Evolutionary conservation across 2,329 filamentous ascomycete species (phyloP).

Genomic region (Beauveria bassiana): DNA sequence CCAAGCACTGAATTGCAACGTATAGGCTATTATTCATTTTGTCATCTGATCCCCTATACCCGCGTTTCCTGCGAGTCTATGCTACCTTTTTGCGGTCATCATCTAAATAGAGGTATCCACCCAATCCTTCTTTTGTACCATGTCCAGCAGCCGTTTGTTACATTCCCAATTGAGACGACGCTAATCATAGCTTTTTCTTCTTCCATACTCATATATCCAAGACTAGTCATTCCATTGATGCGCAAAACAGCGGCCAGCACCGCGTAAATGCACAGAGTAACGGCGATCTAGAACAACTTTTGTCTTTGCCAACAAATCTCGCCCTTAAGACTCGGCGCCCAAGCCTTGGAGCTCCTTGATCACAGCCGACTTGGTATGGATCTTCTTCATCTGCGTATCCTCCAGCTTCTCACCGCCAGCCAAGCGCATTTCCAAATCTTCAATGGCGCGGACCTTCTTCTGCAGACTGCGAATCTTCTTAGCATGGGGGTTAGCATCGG

Average conservation of each 20-base stretch:
- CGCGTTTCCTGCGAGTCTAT: constrained; percentile 13
- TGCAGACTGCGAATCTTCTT: constrained; percentile 91
- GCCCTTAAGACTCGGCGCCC: constrained; percentile 23
- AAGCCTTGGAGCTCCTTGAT: constrained; percentile 71
- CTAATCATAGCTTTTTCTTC: background rate
- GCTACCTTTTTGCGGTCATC: constrained; percentile 10
- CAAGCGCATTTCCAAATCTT: constrained; percentile 94
- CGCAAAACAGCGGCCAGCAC: background rate
- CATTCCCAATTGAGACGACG: background rate
- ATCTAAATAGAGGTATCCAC: background rate
- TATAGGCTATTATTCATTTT: constrained; percentile 7
- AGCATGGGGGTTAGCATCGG: constrained; percentile 60
- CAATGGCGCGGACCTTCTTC: constrained; percentile 97
- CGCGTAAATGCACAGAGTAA: background rate
- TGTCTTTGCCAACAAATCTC: background rate
- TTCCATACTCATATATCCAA: constrained; percentile 3
- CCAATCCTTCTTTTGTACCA: background rate
- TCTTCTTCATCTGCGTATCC: constrained; percentile 98
- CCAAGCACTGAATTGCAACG: background rate
- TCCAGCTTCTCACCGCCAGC: constrained; percentile 94
- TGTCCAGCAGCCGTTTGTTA: background rate
- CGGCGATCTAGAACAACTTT: background rate
- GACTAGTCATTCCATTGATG: background rate
- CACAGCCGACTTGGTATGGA: constrained; percentile 77
- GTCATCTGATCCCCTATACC: constrained; percentile 3